Percentiles rank a stretch among this genome's conserved stretches.
These are phyloP conservation scores for Chaetomium strumarium DNA, from an alignment of 2,329 filamentous ascomycete genomes.

Conservation along the genomic window DNA sequence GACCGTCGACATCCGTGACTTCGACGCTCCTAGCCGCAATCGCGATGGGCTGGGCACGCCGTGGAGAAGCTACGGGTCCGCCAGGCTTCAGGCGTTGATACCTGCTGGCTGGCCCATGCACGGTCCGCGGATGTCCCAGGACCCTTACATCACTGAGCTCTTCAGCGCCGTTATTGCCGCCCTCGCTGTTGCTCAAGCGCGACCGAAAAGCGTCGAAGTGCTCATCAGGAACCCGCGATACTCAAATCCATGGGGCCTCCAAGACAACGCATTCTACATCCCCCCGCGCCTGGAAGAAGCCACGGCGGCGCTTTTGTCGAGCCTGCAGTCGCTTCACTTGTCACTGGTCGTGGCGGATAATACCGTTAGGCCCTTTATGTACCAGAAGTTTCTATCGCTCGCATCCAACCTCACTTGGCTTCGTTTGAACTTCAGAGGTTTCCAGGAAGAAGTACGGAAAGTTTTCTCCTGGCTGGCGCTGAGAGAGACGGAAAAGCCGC, in stretches of 20 bases:
- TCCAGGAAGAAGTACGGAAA: constrained; percentile 15
- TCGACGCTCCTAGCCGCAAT: constrained; percentile 41
- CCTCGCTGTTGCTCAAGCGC: constrained; percentile 35
- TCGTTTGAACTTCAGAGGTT: constrained; percentile 43
- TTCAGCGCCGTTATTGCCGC: constrained; percentile 40
- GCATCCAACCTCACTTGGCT: constrained; percentile 44
- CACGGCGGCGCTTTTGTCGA: constrained; percentile 37
- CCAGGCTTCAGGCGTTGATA: constrained; percentile 32
- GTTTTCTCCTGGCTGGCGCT: constrained; percentile 37
- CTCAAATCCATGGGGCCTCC: constrained; percentile 24
- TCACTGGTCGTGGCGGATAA: constrained; percentile 15
- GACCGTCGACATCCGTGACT: constrained; percentile 55
- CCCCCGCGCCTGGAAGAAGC: constrained; percentile 33
- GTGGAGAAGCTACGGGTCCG: constrained; percentile 53
- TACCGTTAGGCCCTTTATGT: not conserved
- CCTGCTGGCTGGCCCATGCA: constrained; percentile 19
- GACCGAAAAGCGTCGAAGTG: constrained; percentile 42
- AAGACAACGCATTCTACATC: constrained; percentile 42
- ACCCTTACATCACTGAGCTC: constrained; percentile 29
- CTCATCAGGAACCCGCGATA: constrained; percentile 31
- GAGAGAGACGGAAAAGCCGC: not conserved
- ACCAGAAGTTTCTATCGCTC: constrained; percentile 34
- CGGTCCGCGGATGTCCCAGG: not conserved
- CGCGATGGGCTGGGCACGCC: constrained; percentile 39
- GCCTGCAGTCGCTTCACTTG: constrained; percentile 43